Percentiles rank a stretch among this genome's conserved stretches.
These are phyloP conservation scores for Protomyces inouyei DNA, from an alignment of 1,139 yeast species.

Conservation along the genomic window DNA sequence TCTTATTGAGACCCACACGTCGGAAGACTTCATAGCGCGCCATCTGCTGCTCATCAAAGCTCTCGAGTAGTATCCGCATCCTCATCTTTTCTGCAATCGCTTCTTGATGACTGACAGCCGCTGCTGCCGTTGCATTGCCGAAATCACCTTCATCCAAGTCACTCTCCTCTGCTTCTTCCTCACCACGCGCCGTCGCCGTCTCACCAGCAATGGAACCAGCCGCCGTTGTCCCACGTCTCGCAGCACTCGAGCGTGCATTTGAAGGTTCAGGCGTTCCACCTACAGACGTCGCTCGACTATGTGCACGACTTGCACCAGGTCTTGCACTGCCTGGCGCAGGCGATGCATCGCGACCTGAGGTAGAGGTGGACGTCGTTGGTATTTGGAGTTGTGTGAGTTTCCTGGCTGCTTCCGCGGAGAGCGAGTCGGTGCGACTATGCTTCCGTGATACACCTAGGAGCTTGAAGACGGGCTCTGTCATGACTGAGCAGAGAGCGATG, in stretches of 20 bases:
- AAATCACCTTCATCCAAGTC: conserved; percentile 24
- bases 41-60: conserved; percentile 78
- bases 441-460: not conserved
- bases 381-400: not conserved
- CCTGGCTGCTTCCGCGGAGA: not conserved
- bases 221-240: not conserved
- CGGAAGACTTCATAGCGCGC: conserved; percentile 82
- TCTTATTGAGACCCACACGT: conserved; percentile 72
- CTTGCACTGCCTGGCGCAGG: not conserved
- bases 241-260: not conserved
- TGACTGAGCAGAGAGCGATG: not conserved
- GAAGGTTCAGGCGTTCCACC: not conserved
- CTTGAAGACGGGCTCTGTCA: not conserved
- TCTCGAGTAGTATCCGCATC: conserved; percentile 57
- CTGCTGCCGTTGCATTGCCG: conserved; percentile 10
- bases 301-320: not conserved
- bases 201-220: not conserved
- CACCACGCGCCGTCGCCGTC: not conserved
- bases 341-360: not conserved
- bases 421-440: not conserved
- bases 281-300: not conserved
- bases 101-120: conserved; percentile 13
- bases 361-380: not conserved
- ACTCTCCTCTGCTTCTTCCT: conserved; percentile 14
- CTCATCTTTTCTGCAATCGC: conserved; percentile 24